phyloP scores from a whole-genome alignment of 2,329 filamentous ascomycete species.

The Claviceps sp. region DNA sequence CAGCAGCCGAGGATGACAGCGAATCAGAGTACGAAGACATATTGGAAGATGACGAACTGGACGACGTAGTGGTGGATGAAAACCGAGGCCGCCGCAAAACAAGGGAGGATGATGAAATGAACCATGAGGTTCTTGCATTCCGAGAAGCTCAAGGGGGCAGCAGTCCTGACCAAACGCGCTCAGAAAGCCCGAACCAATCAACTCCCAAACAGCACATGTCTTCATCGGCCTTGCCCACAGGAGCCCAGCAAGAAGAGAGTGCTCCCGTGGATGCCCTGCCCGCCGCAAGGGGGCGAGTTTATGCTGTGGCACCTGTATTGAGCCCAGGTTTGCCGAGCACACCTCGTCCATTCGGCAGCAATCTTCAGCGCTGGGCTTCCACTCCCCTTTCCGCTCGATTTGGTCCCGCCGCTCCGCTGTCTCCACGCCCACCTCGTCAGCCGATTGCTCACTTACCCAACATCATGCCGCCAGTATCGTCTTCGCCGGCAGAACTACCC shows the following conservation, averaged over 20 bases:
- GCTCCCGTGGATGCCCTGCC: slow-evolving; percentile 41
- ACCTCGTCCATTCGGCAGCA: slow-evolving; percentile 40
- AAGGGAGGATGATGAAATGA: slow-evolving; percentile 72
- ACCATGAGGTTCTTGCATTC: slow-evolving; percentile 55
- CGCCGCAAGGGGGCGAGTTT: slow-evolving; percentile 21
- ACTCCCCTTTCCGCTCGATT: slow-evolving; percentile 46
- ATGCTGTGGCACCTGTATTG: slow-evolving; percentile 31
- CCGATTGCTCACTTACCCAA: slow-evolving; percentile 60
- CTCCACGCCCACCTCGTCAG: slow-evolving; percentile 60
- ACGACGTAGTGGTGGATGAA: slow-evolving; percentile 43
- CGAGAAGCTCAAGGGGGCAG: slow-evolving; percentile 59
- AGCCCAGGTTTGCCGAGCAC: slow-evolving; percentile 49
- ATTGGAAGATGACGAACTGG: slow-evolving; percentile 39
- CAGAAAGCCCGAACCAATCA: background rate
- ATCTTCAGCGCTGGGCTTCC: slow-evolving; percentile 40
- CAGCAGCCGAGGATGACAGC: slow-evolving; percentile 45
- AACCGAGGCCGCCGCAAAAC: slow-evolving; percentile 69
- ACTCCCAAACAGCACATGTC: background rate
- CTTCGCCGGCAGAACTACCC: slow-evolving; percentile 12
- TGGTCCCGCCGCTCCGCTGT: slow-evolving; percentile 43
- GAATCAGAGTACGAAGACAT: slow-evolving; percentile 78
- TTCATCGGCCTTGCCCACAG: background rate
- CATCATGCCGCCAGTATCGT: slow-evolving; percentile 46
- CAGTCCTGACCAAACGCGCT: slow-evolving; percentile 52
- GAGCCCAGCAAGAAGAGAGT: background rate